Base-by-base conservation (phyloP, 2,329 filamentous ascomycete species). In the Zymoseptoria crescenta region DNA sequence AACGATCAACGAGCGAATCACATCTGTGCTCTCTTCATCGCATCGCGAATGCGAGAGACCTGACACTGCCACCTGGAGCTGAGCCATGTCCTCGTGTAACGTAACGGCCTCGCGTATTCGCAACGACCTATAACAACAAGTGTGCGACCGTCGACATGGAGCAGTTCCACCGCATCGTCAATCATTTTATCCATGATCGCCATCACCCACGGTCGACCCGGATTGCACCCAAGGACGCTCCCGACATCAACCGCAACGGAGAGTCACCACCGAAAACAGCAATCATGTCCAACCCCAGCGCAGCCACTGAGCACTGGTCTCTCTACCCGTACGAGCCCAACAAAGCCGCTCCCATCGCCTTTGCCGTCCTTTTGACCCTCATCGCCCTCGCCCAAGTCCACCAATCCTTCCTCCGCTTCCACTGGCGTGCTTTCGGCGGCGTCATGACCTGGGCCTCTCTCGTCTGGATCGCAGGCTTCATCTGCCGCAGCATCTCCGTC, bases 331-430 rank as follows among this genome's bases (percentile, higher is more conserved):
- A 70, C 58, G 28, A 65, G n/a, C 83, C 83, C 0, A 82, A 80
- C 68, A 81, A 82, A 67, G 74, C 63, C 4, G 81, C 81, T 0
- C 81, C 83, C 0, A 75, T 83, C 20, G 64, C 82, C 52, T 85
- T 83, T 67, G 74, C 79, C 3, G 63, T 80, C 16, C 64, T 80
- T 0, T 82, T 81, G 59, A 69, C 72, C 4, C 63, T 77, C 35
- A 81, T 81, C 0, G 77, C 75, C 4, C 49, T 69, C n/a, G 63
- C 74, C 2, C 82, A 85, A 65, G 68, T 76, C n/a, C 84, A 77
- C 70, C 82, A 84, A 67, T 82, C 79, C 65, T 73, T 75, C 63
- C 54, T 65, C 55, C 54, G 56, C 4, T 66, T 66, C 57, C 59
- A 58, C 54, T 66, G 67, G 68, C 63, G 64, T 49, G 62, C 64